These are phyloP conservation scores for Angomonas ambiguus DNA, from an alignment of 208 protist species.

Conservation along the genomic window DNA sequence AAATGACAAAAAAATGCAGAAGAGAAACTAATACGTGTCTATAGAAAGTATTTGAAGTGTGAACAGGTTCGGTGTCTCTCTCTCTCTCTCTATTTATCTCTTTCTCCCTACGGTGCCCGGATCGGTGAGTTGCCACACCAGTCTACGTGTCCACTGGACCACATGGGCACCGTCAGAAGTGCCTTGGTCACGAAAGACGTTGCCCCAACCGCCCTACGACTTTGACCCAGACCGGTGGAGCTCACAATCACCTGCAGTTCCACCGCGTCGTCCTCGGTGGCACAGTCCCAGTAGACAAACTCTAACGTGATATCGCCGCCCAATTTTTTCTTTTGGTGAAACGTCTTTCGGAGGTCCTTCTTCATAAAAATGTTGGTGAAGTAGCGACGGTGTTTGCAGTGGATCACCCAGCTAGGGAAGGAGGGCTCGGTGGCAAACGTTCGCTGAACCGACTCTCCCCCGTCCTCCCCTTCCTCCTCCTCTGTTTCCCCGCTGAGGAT, in stretches of 20 bases:
- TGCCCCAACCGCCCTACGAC: slow-evolving; percentile 4
- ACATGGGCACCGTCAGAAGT: slow-evolving; percentile 50
- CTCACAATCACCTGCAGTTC: slow-evolving; percentile 41
- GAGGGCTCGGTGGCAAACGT: slow-evolving; percentile 39
- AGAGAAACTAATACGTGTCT: too few species aligned
- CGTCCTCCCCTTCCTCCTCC: background rate
- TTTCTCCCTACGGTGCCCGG: slow-evolving; percentile 13
- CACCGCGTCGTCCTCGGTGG: slow-evolving; percentile 46
- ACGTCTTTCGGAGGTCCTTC: slow-evolving; percentile 48
- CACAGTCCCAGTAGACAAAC: slow-evolving; percentile 65
- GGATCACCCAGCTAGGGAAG: slow-evolving; percentile 76
- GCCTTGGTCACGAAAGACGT: slow-evolving; percentile 48
- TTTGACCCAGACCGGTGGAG: slow-evolving; percentile 5
- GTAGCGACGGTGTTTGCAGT: slow-evolving; percentile 27
- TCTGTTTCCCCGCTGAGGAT: slow-evolving; percentile 24
- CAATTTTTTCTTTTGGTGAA: slow-evolving; percentile 45
- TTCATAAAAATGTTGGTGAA: slow-evolving; percentile 73
- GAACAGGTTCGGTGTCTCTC: background rate
- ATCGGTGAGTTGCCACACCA: slow-evolving; percentile 62
- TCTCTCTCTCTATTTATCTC: slow-evolving; percentile 3
- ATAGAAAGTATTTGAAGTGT: too few species aligned
- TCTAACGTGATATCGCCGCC: slow-evolving; percentile 42
- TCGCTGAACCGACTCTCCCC: background rate
- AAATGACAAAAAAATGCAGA: background rate
- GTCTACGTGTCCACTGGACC: slow-evolving; percentile 40